Conservation (phyloP, 805 yeast species). For the Blastobotrys robertii region DNA sequence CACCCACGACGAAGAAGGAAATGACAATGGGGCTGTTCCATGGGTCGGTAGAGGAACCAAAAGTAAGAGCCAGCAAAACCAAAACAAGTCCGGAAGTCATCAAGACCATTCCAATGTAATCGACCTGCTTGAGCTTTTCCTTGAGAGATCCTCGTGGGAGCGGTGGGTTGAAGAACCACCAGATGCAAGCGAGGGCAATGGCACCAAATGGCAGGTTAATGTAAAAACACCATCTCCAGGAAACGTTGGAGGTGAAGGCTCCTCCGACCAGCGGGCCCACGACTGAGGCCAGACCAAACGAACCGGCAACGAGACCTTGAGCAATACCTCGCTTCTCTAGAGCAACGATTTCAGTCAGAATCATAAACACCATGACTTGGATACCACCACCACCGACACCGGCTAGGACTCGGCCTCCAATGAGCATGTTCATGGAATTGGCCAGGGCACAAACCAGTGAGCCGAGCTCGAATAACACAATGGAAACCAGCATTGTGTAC, state of each 20-base stretch:
- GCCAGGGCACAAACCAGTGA: slow-evolving; percentile 49
- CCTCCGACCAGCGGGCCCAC: slow-evolving; percentile 61
- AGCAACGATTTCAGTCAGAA: slow-evolving; percentile 48
- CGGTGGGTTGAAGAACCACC: slow-evolving; percentile 39
- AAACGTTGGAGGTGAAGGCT: slow-evolving; percentile 43
- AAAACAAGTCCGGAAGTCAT: slow-evolving; percentile 20
- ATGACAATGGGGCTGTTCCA: slow-evolving; percentile 10
- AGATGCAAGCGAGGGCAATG: slow-evolving; percentile 30
- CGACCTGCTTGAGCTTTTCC: slow-evolving; percentile 35
- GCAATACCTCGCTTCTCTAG: slow-evolving; percentile 24
- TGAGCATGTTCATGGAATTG: slow-evolving; percentile 46
- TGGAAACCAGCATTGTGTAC: slow-evolving; percentile 36
- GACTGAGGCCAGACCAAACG: slow-evolving; percentile 23
- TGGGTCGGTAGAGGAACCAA: slow-evolving; percentile 7
- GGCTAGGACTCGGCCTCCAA: slow-evolving; percentile 60
- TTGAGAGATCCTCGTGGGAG: slow-evolving; percentile 31
- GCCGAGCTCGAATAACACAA: slow-evolving; percentile 51
- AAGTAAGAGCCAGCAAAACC: slow-evolving; percentile 7
- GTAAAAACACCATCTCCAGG: slow-evolving; percentile 76
- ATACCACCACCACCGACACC: slow-evolving; percentile 70
- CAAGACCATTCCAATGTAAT: slow-evolving; percentile 40
- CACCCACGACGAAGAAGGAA: slow-evolving; percentile 28
- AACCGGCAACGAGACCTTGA: slow-evolving; percentile 18
- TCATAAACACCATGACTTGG: slow-evolving; percentile 45
- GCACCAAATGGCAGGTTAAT: slow-evolving; percentile 62